Evolutionary conservation across 305 asterid species (phyloP), one percentile per base, ranked within the genome.

Genomic region (Solanum hybrid): DNA sequence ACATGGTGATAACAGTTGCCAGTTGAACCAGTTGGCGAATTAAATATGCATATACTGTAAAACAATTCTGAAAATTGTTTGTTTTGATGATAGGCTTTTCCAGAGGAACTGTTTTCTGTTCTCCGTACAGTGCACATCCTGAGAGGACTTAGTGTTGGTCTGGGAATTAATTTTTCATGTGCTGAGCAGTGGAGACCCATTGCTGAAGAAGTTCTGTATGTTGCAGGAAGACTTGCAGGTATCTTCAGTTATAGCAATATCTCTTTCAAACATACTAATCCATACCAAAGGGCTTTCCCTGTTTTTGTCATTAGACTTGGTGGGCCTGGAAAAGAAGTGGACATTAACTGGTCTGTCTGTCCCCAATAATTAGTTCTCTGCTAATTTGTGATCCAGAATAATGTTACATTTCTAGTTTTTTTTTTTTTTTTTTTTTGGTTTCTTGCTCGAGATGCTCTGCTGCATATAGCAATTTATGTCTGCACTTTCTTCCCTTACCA

Each of bases 141-240:
- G 90, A 94, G 99, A 92, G 99, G 99, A 87, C 98, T 98, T 85
- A 96, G 99, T 71, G 98, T 96, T 75, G 99, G 99, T 87, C 94
- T 98, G 3, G 99, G 99, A 90, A 92, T 98, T 88, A 96, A 96
- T 92, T 97, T 93, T 91, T 98, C 99, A 12, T 97, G 98, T 85
- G 98, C 98, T 34, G 97, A 98, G 92, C 99, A 98, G 89, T 98
- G 99, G 99, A 94, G 98, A 92, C 97, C 98, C 51, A 93, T 98
- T 88, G 98, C 99, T 79, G 98, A 98, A 93, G 98, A 96, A 95
- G 98, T 94, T 92, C 93, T 98, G 14, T 93, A 86, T 85, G 92
- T 32, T 93, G 97, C 98, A 1, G 98, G 98, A 86, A 95, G 98
- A 94, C 92, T 94, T 91, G 37, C 91, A 94, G 96, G 99, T 95